A percentile compares a stretch with the other conserved stretches of the same genome.
Conservation (phyloP, 2,329 filamentous ascomycete species). For the Ascocoryne sarcoides region DNA sequence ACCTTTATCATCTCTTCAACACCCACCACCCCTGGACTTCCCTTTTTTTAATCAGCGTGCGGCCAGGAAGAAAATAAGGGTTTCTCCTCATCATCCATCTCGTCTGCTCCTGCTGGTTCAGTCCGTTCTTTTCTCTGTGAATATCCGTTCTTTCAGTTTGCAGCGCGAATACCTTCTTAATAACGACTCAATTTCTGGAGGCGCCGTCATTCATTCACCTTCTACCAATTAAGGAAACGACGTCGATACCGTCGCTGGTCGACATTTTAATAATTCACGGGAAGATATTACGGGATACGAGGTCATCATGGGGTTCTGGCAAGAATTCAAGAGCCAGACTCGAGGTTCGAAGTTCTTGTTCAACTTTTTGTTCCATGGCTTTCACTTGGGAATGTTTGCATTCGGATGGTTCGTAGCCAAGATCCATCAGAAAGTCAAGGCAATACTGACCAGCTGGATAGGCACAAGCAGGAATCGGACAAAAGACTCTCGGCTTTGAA, state of each 20-base stretch:
- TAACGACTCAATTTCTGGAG: neutral
- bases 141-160: conserved; percentile 28
- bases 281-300: conserved; percentile 2
- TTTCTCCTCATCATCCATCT: conserved; percentile 33
- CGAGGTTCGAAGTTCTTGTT: conserved; percentile 65
- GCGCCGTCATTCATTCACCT: no score
- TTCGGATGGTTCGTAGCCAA: conserved; percentile 66
- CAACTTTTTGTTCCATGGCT: conserved; percentile 70
- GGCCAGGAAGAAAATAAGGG: conserved; percentile 38
- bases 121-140: conserved; percentile 39
- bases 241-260: conserved; percentile 43
- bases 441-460: conserved; percentile 33
- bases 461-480: conserved; percentile 71
- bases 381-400: conserved; percentile 72
- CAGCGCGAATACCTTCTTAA: conserved; percentile 20
- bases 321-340: conserved; percentile 51
- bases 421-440: neutral
- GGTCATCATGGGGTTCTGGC: conserved; percentile 22
- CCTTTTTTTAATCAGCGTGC: conserved; percentile 23
- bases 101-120: conserved; percentile 50
- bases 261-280: conserved; percentile 34
- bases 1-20: conserved; percentile 25
- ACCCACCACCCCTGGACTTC: conserved; percentile 25
- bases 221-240: conserved; percentile 3
- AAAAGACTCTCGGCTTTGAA: conserved; percentile 68